Base-by-base conservation (phyloP, 768 basidiomycete species). In the Cystofilobasidium bisporidii region DNA sequence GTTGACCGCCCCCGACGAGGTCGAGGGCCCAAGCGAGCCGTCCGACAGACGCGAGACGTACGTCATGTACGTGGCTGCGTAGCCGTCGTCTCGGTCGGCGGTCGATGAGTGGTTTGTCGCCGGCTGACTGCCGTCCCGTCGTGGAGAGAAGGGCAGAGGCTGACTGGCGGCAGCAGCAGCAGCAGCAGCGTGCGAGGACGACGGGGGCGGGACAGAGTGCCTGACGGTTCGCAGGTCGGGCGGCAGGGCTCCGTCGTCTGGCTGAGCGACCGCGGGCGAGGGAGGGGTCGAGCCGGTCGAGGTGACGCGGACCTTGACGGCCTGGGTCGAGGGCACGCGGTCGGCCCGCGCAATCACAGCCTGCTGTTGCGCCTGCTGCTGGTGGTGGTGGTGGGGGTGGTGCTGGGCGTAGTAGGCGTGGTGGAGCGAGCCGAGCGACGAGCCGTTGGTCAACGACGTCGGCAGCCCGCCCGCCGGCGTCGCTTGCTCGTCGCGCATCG, bases 151-250 rank as follows among this genome's bases (percentile, higher is more conserved):
- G 17, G 53, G 53, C 28, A 56, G 53, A 12, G 36, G 36, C 36
- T n/a, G n/a, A n/a, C n/a, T n/a, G n/a, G 36, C 36, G 36, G 36
- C 36, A 12, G 36, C 53, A 2, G 28, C 53, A 5, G 53, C 18
- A 32, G 53, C 5, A 9, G 1, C 14, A 3, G 53, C 53, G 18
- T n/a, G n/a, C n/a, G n/a, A n/a, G n/a, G n/a, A n/a, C n/a, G n/a
- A n/a, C n/a, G n/a, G n/a, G n/a, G 53, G 53, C 53, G 53, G 53
- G 53, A 56, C 53, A 10, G 18, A 22, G 53, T 56, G 53, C 3
- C 53, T 26, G 8, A 56, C 53, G 28, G 53, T 56, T 4, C 30
- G 4, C 3, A 22, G 10, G 53, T 56, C 53, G 28, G 53, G 53
- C 14, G 20, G 28, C 28, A 56, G 17, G 47, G 22, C 47, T 22